Conservation (phyloP, 2,329 filamentous ascomycete species). For the Alternaria ethzedia region DNA sequence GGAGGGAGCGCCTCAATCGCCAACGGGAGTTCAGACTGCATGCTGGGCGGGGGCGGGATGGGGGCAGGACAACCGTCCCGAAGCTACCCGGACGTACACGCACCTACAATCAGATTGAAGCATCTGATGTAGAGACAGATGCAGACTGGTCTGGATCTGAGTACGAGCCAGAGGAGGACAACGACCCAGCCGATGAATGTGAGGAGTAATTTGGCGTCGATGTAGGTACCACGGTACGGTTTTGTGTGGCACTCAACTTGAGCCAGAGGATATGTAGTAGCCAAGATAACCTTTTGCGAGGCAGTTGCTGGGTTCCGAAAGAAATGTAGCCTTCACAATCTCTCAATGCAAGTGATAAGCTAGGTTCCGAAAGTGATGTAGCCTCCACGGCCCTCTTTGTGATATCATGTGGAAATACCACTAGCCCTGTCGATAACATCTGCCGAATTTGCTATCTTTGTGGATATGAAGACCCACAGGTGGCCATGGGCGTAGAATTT, state of each 20-base stretch:
- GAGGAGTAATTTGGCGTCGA: not conserved
- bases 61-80: not conserved
- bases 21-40: not conserved
- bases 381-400: not conserved
- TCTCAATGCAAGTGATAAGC: not conserved
- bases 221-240: not conserved
- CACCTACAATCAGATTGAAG: not conserved
- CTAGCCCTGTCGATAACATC: not conserved
- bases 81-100: not conserved
- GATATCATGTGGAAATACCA: not conserved
- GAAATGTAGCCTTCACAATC: not conserved
- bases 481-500: not conserved
- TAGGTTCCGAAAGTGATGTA: not conserved
- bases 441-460: not conserved
- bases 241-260: not conserved
- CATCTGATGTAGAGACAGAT: not conserved
- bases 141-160: not conserved
- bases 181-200: not conserved
- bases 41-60: not conserved
- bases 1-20: not conserved
- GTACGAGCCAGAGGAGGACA: not conserved
- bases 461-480: not conserved
- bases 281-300: not conserved
- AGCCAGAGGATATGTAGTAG: not conserved
- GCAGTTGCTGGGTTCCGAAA: not conserved